These are phyloP conservation scores for Chloranthus sessilifolius DNA, from an alignment of 164 flowering plant species.

Conservation along the genomic window DNA sequence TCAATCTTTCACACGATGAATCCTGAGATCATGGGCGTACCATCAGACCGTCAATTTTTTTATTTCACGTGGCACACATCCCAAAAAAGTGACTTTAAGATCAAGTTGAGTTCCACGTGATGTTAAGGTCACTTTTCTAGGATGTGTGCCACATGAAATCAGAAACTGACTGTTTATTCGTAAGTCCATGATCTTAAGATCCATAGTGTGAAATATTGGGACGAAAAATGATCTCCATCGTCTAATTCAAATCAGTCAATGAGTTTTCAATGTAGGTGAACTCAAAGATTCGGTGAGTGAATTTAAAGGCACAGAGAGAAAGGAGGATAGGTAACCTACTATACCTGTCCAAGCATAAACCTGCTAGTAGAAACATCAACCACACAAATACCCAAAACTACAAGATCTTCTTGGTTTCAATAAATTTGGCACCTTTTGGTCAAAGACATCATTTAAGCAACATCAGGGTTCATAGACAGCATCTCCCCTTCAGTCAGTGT, in stretches of 20 bases:
- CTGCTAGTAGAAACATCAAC: conserved; percentile 90
- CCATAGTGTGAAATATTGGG: no score
- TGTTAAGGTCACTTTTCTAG: no score
- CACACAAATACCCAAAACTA: conserved; percentile 67
- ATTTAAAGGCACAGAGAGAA: background rate
- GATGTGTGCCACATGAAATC: no score
- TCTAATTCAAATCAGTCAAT: conserved; percentile 57
- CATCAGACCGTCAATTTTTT: conserved; percentile 58
- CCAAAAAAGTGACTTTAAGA: conserved; percentile 57
- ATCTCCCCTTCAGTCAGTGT: conserved; percentile 88
- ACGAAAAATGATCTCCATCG: conserved; percentile 73
- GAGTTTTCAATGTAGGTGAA: no score
- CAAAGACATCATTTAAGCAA: conserved; percentile 74
- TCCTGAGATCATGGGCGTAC: no score
- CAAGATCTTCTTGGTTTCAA: conserved; percentile 22
- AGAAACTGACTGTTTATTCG: no score
- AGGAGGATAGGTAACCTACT: no score
- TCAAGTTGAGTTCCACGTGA: no score
- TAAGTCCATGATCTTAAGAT: no score
- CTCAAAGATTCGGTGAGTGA: background rate
- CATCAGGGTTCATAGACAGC: conserved; percentile 66
- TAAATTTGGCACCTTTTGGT: conserved; percentile 46
- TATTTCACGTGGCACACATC: conserved; percentile 90
- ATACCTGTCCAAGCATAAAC: conserved; percentile 87
- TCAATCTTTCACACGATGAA: no score